Base-by-base conservation (phyloP, 2,329 filamentous ascomycete genomes). In the Ascochyta koolunga region DNA sequence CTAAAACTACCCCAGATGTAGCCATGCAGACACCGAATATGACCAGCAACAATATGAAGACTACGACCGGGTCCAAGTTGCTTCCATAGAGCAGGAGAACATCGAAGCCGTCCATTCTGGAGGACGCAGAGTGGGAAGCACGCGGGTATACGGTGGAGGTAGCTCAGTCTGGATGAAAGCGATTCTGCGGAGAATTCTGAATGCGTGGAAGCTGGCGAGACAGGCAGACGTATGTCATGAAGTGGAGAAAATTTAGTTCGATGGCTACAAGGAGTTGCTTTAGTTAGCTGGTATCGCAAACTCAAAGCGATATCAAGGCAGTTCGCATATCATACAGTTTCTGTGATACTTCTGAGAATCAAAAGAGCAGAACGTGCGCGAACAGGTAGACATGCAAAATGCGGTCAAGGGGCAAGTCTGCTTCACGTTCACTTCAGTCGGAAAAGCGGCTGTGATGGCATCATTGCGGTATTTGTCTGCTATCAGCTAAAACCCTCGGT, bases 401-500 rank as follows among this genome's bases (percentile, higher is more conserved):
- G 19, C 22, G 35, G 35, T 6, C 35, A 37, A 21, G 35, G 35
- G 18, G 35, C 35, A 37, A 21, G 10, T 1, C 35, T 19, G 35
- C 35, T 37, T 37, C 18, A 22, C 33, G 5, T 36, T 21, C 31
- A 32, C 31, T 16, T 32, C 31, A 8, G 4, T n/a, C n/a, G n/a
- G n/a, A n/a, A n/a, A n/a, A n/a, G n/a, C n/a, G n/a, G n/a, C n/a
- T n/a, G n/a, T n/a, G n/a, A n/a, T n/a, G n/a, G n/a, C n/a, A n/a
- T n/a, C n/a, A n/a, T n/a, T n/a, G n/a, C n/a, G n/a, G n/a, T n/a
- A n/a, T n/a, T n/a, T n/a, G n/a, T n/a, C n/a, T 16, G 5, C 5
- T 27, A 15, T 58, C 29, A 57, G 24, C 35, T 41, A 50, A 67
- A 53, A 2, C 54, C 48, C 31, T 71, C 67, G 1, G 52, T 54